These are phyloP conservation scores for Logfia minima DNA, from an alignment of 129 eudicot genomes.

Conservation along the genomic window DNA sequence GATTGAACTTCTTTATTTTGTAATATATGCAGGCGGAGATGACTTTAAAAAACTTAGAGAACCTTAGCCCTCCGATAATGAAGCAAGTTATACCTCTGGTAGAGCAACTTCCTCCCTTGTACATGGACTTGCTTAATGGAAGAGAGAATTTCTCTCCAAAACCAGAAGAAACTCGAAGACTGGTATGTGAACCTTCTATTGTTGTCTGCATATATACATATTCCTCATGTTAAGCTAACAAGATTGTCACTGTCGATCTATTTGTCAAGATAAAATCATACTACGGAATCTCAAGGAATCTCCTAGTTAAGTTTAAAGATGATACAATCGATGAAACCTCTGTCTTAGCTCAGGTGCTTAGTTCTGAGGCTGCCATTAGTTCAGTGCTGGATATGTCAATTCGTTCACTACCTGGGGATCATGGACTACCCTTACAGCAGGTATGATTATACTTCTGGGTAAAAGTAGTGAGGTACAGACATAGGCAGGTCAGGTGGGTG, in stretches of 20 bases:
- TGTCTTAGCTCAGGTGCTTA: slow-evolving; percentile 78
- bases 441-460: slow-evolving; percentile 30
- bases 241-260: slow-evolving; percentile 12
- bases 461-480: not conserved
- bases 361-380: slow-evolving; percentile 81
- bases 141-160: slow-evolving; percentile 83
- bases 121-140: slow-evolving; percentile 89
- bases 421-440: slow-evolving; percentile 92
- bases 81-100: slow-evolving; percentile 89
- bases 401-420: slow-evolving; percentile 89
- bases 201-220: slow-evolving; percentile 1
- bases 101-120: slow-evolving; percentile 94
- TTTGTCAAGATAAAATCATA: slow-evolving; percentile 76
- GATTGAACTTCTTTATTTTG: not conserved
- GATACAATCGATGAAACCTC: slow-evolving; percentile 91
- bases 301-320: slow-evolving; percentile 82
- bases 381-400: slow-evolving; percentile 92
- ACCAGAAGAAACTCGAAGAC: slow-evolving; percentile 93
- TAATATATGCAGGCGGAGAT: slow-evolving; percentile 71
- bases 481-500: not conserved
- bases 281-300: slow-evolving; percentile 88
- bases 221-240: not conserved
- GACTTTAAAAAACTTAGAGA: slow-evolving; percentile 82
- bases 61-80: slow-evolving; percentile 78
- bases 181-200: slow-evolving; percentile 48